Evolutionary conservation across 148 eudicot species (phyloP).

Genomic region (Polygonum maritimum): DNA sequence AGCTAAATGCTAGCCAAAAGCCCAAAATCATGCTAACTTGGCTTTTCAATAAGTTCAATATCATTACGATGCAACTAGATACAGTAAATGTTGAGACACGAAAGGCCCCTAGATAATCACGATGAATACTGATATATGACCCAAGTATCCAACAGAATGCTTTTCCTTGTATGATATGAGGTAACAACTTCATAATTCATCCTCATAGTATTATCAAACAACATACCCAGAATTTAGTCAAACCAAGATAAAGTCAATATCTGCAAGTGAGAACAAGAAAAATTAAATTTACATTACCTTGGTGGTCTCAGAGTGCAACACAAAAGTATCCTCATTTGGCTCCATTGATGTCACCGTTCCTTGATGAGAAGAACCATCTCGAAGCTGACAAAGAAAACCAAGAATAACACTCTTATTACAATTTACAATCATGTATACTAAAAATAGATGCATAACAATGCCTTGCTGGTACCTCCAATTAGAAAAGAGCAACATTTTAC

Average conservation of each 20-base stretch:
- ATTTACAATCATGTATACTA: neutral
- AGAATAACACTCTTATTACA: neutral
- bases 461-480: neutral
- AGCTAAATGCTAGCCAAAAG: neutral
- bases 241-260: neutral
- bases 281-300: conserved; percentile 32
- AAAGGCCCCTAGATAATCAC: neutral
- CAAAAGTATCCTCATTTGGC: conserved; percentile 76
- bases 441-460: neutral
- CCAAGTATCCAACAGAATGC: neutral
- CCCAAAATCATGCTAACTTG: neutral
- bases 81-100: neutral
- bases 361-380: conserved; percentile 75
- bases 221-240: neutral
- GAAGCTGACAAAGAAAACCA: conserved; percentile 39
- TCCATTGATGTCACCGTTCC: conserved; percentile 93
- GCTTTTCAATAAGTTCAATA: neutral
- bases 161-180: neutral
- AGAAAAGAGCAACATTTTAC: neutral
- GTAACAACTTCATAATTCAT: neutral
- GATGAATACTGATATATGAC: neutral
- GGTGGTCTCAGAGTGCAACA: conserved; percentile 53
- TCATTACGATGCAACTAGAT: neutral
- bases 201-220: neutral
- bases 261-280: neutral